A percentile compares a stretch with the other conserved stretches of the same genome.
These are phyloP conservation scores for Populus trichocarpa DNA, from an alignment of 441 rosid species.

Conservation along the genomic window DNA sequence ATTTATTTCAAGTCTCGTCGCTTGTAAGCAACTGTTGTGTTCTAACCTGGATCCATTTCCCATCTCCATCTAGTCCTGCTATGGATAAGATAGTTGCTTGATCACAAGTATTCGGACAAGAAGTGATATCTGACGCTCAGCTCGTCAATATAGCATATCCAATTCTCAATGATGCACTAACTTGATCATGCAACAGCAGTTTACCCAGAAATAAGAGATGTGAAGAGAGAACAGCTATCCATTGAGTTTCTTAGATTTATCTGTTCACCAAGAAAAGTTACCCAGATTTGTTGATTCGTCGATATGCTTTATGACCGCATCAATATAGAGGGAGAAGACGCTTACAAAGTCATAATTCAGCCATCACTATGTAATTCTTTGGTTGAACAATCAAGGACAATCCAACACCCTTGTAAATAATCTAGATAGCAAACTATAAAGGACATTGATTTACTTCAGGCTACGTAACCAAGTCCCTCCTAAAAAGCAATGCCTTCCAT, in stretches of 20 bases:
- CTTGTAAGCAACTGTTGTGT: neutral
- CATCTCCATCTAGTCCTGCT: neutral
- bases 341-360: neutral
- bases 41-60: neutral
- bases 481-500: conserved; percentile 24
- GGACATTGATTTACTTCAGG: neutral
- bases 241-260: neutral
- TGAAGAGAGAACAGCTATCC: neutral
- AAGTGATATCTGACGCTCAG: neutral
- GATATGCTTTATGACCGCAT: neutral
- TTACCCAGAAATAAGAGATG: too few species aligned
- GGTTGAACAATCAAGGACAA: neutral
- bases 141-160: neutral
- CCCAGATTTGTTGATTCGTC: too few species aligned
- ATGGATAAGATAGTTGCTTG: neutral
- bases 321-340: neutral
- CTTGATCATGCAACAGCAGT: neutral
- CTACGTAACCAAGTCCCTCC: neutral
- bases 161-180: too few species aligned
- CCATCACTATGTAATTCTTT: neutral
- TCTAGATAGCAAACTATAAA: neutral
- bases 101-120: neutral
- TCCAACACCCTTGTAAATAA: neutral
- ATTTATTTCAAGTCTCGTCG: too few species aligned
- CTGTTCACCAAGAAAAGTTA: neutral